Evolutionary conservation across 2,329 filamentous ascomycete genomes (phyloP), one percentile per base, ranked within the genome.

Genomic region (Ascochyta pisi): DNA sequence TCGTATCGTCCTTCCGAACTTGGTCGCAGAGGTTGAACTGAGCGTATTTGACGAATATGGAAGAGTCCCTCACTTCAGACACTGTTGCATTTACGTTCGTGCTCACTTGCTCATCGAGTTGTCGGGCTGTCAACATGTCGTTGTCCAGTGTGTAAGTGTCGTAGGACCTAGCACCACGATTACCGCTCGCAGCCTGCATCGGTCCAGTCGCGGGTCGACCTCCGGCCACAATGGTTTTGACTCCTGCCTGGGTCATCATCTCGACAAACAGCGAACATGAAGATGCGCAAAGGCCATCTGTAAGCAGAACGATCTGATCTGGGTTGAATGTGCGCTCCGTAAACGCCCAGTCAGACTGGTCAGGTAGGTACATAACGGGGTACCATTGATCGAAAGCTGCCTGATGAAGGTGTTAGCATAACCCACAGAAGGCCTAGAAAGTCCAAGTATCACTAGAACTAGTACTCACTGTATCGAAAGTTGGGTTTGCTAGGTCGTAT

Each of bases 171-270:
- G 75, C 71, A 16, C 86, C 86, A 57, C 86, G 84, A 31, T 82
- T 81, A 15, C 86, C 87, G 13, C 85, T 82, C 15, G 85, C 79
- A 3, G 79, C 82, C 74, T 88, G 85, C 78, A 88, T 88, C 0
- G 81, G 79, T 1, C 71, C 73, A 0, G 77, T 65, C 5, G 73
- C 67, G 0, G 86, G 85, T 0, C 82, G 80, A 2, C 87, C 87
- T 6, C 87, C 86, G 29, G 84, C 75, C 3, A 77, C 76, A 31
- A 87, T 76, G 8, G 81, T 82, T 55, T 80, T 80, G 1, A 87
- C 81, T 10, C 81, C 79, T 34, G 74, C 77, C 48, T 77, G 74
- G 4, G 77, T 76, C 73, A 86, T 77, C 40, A 84, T 74, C 34
- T 84, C 79, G 15, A 76, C 71, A 61, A 86, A 82, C 23, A 84